Base-by-base conservation (phyloP, 805 yeast species). In the Nakazawaea anatomiae region DNA sequence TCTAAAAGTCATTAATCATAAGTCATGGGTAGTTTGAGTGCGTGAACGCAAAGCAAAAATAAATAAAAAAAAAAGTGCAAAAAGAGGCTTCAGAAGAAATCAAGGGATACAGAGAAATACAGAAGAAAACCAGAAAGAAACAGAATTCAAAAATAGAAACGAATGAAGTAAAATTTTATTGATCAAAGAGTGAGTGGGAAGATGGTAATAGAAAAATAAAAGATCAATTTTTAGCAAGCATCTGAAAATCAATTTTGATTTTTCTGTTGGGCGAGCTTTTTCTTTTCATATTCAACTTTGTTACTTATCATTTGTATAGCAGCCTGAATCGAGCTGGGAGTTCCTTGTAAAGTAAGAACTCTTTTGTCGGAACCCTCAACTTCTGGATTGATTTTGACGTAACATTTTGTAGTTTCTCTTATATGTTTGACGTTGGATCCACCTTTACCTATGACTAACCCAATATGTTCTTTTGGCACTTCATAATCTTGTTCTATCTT, bases 391-490 rank as follows among this genome's bases (percentile, higher is more conserved):
- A 89, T 85, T 55, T 80, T 79, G 30, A 89, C 87, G 52, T 84
- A 82, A 44, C 89, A 79, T 34, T 95, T 92, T 25, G 92, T 81
- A 31, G 80, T 73, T 53, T 82, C 83, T 55, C 92, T 77, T 46
- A 89, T 83, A 55, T 86, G 89, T 60, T 83, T 85, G 52, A 89
- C 84, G 58, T 84, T 86, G 59, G 85, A 81, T 18, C 96, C 96
- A 34, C 89, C 89, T 66, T 83, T 87, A 1, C 96, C 96, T 53
- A 89, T 89, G 30, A 89, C 83, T 39, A 87, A 79, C 1, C 96
- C 96, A 39, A 89, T 90, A 65, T 77, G 85, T 38, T 80, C 79
- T 61, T 84, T 83, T 28, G 95, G 90, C 42, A 89, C 89, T 57
- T 70, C 83, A 4, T 89, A 73, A 53, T 85, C 91, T 65, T 87